Evolutionary conservation across 345 rosid genomes (phyloP).

Genomic region (Odontarrhena argentea): DNA sequence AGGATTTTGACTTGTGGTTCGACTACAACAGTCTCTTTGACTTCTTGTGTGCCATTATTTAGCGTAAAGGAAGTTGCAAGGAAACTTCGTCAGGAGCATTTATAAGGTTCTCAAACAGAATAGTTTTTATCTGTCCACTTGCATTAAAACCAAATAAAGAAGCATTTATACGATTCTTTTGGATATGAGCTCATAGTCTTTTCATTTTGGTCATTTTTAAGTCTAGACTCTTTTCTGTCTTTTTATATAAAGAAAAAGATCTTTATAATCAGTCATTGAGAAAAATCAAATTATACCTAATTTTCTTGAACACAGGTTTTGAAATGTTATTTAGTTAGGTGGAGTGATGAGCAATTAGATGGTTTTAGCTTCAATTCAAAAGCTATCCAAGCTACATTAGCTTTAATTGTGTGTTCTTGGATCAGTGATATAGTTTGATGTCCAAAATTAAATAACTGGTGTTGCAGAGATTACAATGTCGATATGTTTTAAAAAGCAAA

Average conservation of each 20-base stretch:
- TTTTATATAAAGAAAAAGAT: neutral
- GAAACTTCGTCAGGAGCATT: constrained; percentile 18
- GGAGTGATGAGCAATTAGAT: neutral
- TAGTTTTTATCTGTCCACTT: constrained; percentile 21
- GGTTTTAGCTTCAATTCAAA: neutral
- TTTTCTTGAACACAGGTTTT: constrained; percentile 4
- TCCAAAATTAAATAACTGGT: constrained; percentile 9
- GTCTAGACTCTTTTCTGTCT: constrained; percentile 21
- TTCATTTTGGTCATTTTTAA: constrained; percentile 17
- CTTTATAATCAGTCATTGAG: constrained; percentile 22
- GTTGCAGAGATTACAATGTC: neutral
- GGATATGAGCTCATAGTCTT: constrained; percentile 22
- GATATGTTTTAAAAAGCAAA: neutral
- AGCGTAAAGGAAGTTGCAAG: constrained; percentile 22
- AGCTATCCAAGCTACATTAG: constrained; percentile 9
- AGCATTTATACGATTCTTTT: constrained; percentile 34
- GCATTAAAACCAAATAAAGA: neutral
- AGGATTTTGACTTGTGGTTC: constrained; percentile 1
- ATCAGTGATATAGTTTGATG: neutral
- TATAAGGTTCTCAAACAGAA: constrained; percentile 21
- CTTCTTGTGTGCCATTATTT: constrained; percentile 26
- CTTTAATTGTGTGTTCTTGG: neutral
- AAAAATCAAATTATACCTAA: neutral
- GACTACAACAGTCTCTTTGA: constrained; percentile 16
- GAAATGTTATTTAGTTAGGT: neutral